These are phyloP conservation scores for Infundibulicybe gibba DNA, from an alignment of 768 basidiomycete genomes.

Conservation along the genomic window DNA sequence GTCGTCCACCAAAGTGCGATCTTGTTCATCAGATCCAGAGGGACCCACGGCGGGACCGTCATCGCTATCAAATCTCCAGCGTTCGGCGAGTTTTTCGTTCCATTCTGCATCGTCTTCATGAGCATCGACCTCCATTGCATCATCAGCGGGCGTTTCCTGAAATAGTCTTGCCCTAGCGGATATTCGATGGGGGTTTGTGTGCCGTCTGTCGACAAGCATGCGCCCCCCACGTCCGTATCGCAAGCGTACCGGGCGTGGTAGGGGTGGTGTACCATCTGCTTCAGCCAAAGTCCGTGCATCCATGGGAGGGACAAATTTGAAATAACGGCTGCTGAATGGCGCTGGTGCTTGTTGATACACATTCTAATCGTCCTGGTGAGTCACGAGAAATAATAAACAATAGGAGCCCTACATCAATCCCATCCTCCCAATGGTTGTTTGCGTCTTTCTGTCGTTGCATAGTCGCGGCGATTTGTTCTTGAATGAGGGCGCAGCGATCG, in stretches of 20 bases:
- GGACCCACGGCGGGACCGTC: constrained; percentile 53
- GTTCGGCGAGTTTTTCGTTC: constrained; percentile 39
- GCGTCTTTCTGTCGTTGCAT: constrained; percentile 62
- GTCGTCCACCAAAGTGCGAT: constrained; percentile 69
- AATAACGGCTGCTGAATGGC: constrained; percentile 59
- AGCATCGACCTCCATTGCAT: constrained; percentile 26
- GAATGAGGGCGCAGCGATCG: constrained; percentile 61
- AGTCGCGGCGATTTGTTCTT: constrained; percentile 58
- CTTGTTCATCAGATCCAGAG: constrained; percentile 64
- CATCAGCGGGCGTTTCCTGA: constrained; percentile 13
- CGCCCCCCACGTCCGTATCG: constrained; percentile 85
- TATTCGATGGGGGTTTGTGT: constrained; percentile 21
- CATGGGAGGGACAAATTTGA: constrained; percentile 54
- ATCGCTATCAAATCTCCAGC: constrained; percentile 70
- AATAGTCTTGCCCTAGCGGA: constrained; percentile 15
- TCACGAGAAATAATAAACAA: neutral
- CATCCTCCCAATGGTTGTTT: constrained; percentile 85
- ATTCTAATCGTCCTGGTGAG: constrained; percentile 36
- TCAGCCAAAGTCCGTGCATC: constrained; percentile 25
- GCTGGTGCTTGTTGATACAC: constrained; percentile 65
- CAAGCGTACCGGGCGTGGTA: constrained; percentile 55
- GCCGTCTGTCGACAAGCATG: constrained; percentile 68
- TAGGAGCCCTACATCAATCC: constrained; percentile 60
- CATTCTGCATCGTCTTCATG: constrained; percentile 24
- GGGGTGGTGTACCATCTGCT: constrained; percentile 23